These are phyloP conservation scores for Vigna unguiculata DNA, from an alignment of 306 rosid genomes.

Conservation along the genomic window DNA sequence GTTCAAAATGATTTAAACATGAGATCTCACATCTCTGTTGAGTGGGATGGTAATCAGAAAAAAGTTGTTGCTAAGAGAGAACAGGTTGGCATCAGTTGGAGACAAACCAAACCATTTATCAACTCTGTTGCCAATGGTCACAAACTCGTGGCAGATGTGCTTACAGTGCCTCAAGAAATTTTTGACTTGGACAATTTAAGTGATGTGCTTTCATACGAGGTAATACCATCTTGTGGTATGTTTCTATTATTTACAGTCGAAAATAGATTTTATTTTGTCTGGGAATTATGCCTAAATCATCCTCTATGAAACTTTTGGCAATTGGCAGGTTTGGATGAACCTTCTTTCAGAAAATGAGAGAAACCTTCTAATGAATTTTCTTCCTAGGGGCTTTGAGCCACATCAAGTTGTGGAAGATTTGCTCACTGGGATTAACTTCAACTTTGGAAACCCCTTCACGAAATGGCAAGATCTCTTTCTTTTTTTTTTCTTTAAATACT, in stretches of 20 bases:
- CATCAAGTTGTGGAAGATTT: slow-evolving; percentile 68
- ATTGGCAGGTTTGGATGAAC: slow-evolving; percentile 83
- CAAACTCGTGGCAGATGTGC: slow-evolving; percentile 72
- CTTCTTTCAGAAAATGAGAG: slow-evolving; percentile 83
- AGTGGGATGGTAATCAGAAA: slow-evolving; percentile 82
- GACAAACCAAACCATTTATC: slow-evolving; percentile 63
- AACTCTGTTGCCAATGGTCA: slow-evolving; percentile 51
- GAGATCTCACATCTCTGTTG: slow-evolving; percentile 76
- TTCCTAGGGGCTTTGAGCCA: slow-evolving; percentile 72
- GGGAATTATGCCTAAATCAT: slow-evolving; percentile 29
- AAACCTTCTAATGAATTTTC: slow-evolving; percentile 71
- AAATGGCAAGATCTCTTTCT: slow-evolving; percentile 71
- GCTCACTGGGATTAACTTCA: slow-evolving; percentile 74
- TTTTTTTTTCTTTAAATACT: slow-evolving; percentile 30
- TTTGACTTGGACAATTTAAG: slow-evolving; percentile 71
- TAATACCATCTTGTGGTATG: slow-evolving; percentile 48
- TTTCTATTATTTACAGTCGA: slow-evolving; percentile 27
- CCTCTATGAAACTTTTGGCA: slow-evolving; percentile 38
- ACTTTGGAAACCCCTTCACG: slow-evolving; percentile 79
- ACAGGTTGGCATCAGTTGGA: slow-evolving; percentile 87
- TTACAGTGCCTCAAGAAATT: slow-evolving; percentile 72
- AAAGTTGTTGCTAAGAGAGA: slow-evolving; percentile 85
- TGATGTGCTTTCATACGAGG: slow-evolving; percentile 85
- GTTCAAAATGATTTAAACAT: slow-evolving; percentile 60
- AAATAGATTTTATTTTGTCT: not conserved